These are phyloP conservation scores for Tetrapisispora namnaoensis DNA, from an alignment of 805 yeast genomes.

Conservation along the genomic window DNA sequence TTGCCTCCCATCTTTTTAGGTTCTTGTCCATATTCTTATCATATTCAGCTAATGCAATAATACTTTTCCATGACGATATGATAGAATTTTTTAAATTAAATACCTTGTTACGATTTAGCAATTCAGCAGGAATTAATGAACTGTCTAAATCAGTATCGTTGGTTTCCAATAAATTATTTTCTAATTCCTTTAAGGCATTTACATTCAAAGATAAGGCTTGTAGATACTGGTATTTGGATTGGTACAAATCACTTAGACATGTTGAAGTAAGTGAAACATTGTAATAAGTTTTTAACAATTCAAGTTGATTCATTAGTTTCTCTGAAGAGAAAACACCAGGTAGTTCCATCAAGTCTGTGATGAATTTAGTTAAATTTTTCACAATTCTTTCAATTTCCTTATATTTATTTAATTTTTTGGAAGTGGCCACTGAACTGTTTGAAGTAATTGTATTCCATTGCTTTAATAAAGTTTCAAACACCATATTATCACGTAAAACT, in stretches of 20 bases:
- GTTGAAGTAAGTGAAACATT: constrained; percentile 15
- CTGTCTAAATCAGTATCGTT: constrained; percentile 4
- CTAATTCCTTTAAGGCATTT: constrained; percentile 17
- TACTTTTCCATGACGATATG: constrained; percentile 23
- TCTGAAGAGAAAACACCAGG: constrained; percentile 92
- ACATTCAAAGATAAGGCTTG: constrained; percentile 25
- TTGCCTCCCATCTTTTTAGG: background rate
- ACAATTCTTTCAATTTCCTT: constrained; percentile 31
- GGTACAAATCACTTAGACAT: constrained; percentile 23
- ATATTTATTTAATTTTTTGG: constrained; percentile 21
- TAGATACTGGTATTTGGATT: constrained; percentile 19
- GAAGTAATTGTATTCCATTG: constrained; percentile 17
- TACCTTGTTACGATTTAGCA: constrained; percentile 34
- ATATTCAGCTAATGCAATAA: constrained; percentile 29
- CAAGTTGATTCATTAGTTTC: constrained; percentile 36
- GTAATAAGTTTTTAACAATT: constrained; percentile 17
- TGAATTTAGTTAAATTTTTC: constrained; percentile 39
- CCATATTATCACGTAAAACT: constrained; percentile 57
- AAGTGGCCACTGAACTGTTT: constrained; percentile 8
- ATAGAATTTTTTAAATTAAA: constrained; percentile 41
- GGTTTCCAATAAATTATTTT: constrained; percentile 5
- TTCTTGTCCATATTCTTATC: constrained; percentile 14
- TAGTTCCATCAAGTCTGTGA: constrained; percentile 56
- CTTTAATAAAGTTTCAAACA: constrained; percentile 32
- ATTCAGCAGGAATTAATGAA: constrained; percentile 13